Base-by-base conservation (phyloP, 169 alveolate species). In the Eimeria praecox region DNA sequence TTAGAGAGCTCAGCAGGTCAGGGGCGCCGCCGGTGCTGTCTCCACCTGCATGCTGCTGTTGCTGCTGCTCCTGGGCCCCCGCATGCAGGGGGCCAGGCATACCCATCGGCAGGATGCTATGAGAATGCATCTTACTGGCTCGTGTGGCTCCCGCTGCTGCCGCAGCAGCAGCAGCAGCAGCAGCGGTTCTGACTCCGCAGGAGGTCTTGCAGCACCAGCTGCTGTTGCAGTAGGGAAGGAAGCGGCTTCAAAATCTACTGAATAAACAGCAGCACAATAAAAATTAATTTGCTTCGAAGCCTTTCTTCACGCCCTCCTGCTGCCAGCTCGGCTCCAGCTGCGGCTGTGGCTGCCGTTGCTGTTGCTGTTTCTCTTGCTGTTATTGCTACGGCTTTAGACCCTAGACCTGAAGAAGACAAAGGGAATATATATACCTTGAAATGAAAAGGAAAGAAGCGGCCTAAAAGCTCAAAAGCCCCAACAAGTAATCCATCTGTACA, bases 1-100 rank as follows among this genome's bases (percentile, higher is more conserved):
- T 86, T 30, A 86, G 78, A 24, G 92, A 56, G 56, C 46, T 56
- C 92, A 86, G 27, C 27, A 86, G 59, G 56, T 86, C 92, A 8
- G 90, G 90, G 38, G 75, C 78, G 38, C 35, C 30, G 20, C 90
- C 54, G 44, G 30, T 56, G 42, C 73, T 82, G 20, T 78, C 92
- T 30, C 54, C 62, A 20, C 49, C 71, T 49, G 30, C 66, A 3
- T 78, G 54, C n/a, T 82, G 90, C 69, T 80, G 90, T 9, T 78
- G 88, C 38, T 78, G 88, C 69, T 44, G 69, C 71, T 49, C 12
- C 71, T 8, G 40, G 16, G 46, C 90, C 46, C 90, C 90, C 90
- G 30, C n/a, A 30, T 38, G 73, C 16, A 38, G 54, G 71, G 73
- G 73, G 42, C 46, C n/a, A 5, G 90, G 90, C 69, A 80, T 9